Evolutionary conservation across 1,284 basidiomycete species (phyloP), one percentile per base, ranked within the genome.

Genomic region (Tilletia indica): DNA sequence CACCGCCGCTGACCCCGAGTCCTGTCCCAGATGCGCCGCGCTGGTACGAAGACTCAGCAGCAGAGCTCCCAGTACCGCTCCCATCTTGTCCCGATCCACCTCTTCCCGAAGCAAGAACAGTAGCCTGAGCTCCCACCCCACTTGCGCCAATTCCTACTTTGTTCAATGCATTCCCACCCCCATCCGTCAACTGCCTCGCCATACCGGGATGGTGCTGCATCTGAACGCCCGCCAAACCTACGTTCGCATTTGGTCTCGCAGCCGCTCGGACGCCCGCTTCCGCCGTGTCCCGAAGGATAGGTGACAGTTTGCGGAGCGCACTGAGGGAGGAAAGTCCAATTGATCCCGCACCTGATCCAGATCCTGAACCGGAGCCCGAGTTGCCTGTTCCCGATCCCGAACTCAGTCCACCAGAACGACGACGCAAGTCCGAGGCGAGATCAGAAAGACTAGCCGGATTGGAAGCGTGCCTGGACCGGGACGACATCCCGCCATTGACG

Each of bases 161-260:
- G 9, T 47, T 9, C 19, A 2, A 19, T 12, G 16, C 21, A 47
- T 38, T 21, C 38, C n/a, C 66, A 71, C 19, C 12, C 21, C 25
- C 58, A 34, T 34, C n/a, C 39, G 36, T 67, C 9, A 42, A 31
- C 19, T n/a, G 16, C 49, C 31, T 34, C 16, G 31, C 49, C 49
- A 64, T 64, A 12, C 61, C 61, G 14, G 61, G 61, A 39, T 69
- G 68, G 5, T 56, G 68, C 31, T 69, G 61, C 61, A 42, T 39
- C 61, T 25, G 19, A 4, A 36, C 19, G 9, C 61, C 61, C 12
- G 36, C 61, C 34, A 25, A 19, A 64, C 38, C 61, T 16, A 34
- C 61, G n/a, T 25, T 54, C 51, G 16, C 63, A 38, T 38, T 48
- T 48, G 31, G 45, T 21, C 21, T 31, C 70, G 51, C 48, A 16